These are phyloP conservation scores for Spiromastix sp. DNA, from an alignment of 2,329 filamentous ascomycete genomes.

Conservation along the genomic window DNA sequence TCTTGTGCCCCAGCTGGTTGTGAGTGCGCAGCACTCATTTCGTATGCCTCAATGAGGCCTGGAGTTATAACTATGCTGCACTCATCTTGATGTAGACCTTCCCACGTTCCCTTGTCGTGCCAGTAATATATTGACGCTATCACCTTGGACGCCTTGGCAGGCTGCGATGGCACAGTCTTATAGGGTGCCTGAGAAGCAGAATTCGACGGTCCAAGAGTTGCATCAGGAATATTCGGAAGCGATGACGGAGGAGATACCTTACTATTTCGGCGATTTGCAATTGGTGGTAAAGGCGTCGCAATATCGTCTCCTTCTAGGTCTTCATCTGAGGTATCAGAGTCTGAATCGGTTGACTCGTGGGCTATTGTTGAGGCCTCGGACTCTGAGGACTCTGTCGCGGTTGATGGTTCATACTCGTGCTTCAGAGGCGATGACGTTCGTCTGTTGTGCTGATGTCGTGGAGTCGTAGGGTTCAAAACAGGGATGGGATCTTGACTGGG, in stretches of 20 bases:
- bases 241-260: slow-evolving; percentile 30
- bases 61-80: slow-evolving; percentile 54
- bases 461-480: slow-evolving; percentile 38
- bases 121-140: slow-evolving; percentile 54
- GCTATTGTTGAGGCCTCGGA: slow-evolving; percentile 48
- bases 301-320: slow-evolving; percentile 44
- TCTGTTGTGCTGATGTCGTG: slow-evolving; percentile 43
- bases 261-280: slow-evolving; percentile 26
- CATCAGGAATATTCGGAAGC: slow-evolving; percentile 29
- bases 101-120: slow-evolving; percentile 54
- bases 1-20: slow-evolving; percentile 15
- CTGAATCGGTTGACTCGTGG: slow-evolving; percentile 36
- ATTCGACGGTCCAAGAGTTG: slow-evolving; percentile 65
- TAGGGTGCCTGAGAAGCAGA: slow-evolving; percentile 70
- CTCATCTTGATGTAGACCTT: slow-evolving; percentile 50
- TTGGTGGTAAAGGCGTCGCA: slow-evolving; percentile 24
- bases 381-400: slow-evolving; percentile 50
- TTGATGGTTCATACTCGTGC: slow-evolving; percentile 90
- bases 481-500: slow-evolving; percentile 27
- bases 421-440: slow-evolving; percentile 88
- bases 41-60: slow-evolving; percentile 54
- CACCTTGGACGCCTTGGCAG: slow-evolving; percentile 41
- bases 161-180: slow-evolving; percentile 39
- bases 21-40: slow-evolving; percentile 36
- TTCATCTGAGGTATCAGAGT: slow-evolving; percentile 45